Evolutionary conservation across 2,329 filamentous ascomycete species (phyloP).

Genomic region (Camptophora hylomeconis): DNA sequence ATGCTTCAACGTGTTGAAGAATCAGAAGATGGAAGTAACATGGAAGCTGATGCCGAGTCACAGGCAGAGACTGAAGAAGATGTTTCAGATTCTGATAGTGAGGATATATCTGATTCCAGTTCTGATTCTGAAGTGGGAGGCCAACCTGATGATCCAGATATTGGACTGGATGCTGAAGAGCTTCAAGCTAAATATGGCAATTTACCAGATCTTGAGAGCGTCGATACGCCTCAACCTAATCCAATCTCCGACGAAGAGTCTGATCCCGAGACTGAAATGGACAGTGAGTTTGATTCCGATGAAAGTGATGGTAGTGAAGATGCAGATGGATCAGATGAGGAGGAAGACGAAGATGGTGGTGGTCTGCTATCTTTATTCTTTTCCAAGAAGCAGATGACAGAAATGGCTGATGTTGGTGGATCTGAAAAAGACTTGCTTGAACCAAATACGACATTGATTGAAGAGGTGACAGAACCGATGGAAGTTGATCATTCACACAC

Average conservation of each 20-base stretch:
- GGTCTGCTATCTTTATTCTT: slow-evolving; percentile 37
- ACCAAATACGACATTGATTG: slow-evolving; percentile 12
- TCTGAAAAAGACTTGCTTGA: slow-evolving; percentile 22
- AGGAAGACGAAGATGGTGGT: slow-evolving; percentile 31
- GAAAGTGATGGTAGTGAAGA: slow-evolving; percentile 37
- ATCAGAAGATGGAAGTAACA: slow-evolving; percentile 35
- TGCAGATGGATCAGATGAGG: slow-evolving; percentile 27
- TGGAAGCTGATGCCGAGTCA: slow-evolving; percentile 6
- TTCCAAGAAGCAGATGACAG: slow-evolving; percentile 26
- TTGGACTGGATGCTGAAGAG: slow-evolving; percentile 32
- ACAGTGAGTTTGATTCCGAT: slow-evolving; percentile 35
- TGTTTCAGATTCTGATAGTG: slow-evolving; percentile 22
- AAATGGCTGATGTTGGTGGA: slow-evolving; percentile 12
- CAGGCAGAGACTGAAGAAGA: slow-evolving; percentile 25
- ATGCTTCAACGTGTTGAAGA: slow-evolving; percentile 35
- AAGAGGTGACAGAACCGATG: slow-evolving; percentile 4
- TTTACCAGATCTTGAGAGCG: slow-evolving; percentile 19
- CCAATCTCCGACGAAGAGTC: slow-evolving; percentile 21
- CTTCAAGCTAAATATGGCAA: slow-evolving; percentile 35
- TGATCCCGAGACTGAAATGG: slow-evolving; percentile 28
- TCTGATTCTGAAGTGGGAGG: slow-evolving; percentile 31
- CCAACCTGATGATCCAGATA: slow-evolving; percentile 31
- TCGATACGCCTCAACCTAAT: neutral
- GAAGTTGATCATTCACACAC: neutral
- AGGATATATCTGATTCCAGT: slow-evolving; percentile 32